Evolutionary conservation across 768 basidiomycete species (phyloP).

Genomic region (Naganishia kalamii): DNA sequence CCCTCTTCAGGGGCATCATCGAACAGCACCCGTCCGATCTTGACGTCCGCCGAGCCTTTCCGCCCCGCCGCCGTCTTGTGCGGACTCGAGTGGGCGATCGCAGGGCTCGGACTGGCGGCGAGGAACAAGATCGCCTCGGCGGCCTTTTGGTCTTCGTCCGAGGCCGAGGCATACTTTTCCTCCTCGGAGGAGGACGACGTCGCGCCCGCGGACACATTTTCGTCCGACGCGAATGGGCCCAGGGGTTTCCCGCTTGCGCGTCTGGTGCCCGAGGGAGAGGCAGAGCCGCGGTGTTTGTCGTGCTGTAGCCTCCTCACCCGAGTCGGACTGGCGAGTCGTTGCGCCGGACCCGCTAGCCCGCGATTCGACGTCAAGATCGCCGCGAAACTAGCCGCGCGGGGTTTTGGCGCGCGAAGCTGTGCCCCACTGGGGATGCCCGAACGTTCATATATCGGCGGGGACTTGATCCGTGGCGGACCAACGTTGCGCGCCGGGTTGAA

Average conservation of each 20-base stretch:
- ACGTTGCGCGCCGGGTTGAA: conserved; percentile 1
- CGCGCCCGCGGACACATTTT: not conserved
- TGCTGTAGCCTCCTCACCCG: not conserved
- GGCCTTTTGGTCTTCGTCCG: conserved; percentile 41
- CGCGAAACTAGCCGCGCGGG: conserved; percentile 8
- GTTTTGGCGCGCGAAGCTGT: not conserved
- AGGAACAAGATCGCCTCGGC: conserved; percentile 46
- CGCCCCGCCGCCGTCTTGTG: not conserved
- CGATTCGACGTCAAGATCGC: not conserved
- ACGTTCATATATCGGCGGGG: not conserved
- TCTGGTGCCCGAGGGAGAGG: not conserved
- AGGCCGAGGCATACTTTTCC: not conserved
- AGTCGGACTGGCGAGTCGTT: not conserved
- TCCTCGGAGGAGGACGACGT: conserved; percentile 6
- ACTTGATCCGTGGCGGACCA: not conserved
- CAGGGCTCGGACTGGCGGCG: conserved; percentile 36
- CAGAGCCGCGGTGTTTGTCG: not conserved
- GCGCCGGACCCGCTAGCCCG: not conserved
- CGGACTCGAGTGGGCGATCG: conserved; percentile 15
- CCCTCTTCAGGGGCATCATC: not conserved
- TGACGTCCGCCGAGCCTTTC: not conserved
- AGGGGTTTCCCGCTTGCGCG: not conserved
- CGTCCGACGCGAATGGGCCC: not conserved
- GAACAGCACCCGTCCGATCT: not conserved
- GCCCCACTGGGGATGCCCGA: not conserved